Base-by-base conservation (phyloP, 1,284 basidiomycete species). In the Calocybe gambosa region DNA sequence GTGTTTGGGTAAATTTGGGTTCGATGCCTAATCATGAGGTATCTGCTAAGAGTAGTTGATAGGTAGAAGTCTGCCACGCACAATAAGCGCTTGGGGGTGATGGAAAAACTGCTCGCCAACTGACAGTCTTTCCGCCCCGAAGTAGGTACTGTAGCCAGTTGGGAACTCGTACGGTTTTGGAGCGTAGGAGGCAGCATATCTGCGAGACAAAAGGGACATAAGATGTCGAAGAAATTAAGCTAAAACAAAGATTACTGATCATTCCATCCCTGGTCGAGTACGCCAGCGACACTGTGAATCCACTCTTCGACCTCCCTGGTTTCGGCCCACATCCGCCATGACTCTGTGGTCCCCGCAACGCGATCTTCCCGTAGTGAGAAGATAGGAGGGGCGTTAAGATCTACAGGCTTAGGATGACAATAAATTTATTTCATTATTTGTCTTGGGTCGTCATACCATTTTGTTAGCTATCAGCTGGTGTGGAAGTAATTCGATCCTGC, bases 51-150 rank as follows among this genome's bases (percentile, higher is more conserved):
- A 21, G 31, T 39, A 42, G 48, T 31, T 6, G 5, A 3, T 25
- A 13, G 20, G 8, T 25, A 13, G 20, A 2, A 18, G 15, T 25
- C 1, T 8, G 20, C 3, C 15, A 70, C 85, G 42, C 61, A 92
- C 91, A 52, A 82, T 72, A 28, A 93, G 76, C 55, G 85, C 83
- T 29, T 80, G 78, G 21, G 80, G 77, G 47, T 93, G 90, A 49
- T 78, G 79, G 72, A 97, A 98, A 64, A 92, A 85, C 47, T 92
- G 80, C 65, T 99, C 96, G 47, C 93, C 88, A 29, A 93, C 84
- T 46, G 77, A 70, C 64, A 85, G 90, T 26, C 95, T 80, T 59
- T 95, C 90, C 13, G 79, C 60, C 2, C 87, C 88, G 66, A 94
- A 98, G 59, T 82, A 83, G 28, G 84, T 78, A 61, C 86, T 92